A percentile compares a stretch with the other conserved stretches of the same genome.
Evolutionary conservation across 163 green algal genomes (phyloP).

Genomic region (Scenedesmus sp.): DNA sequence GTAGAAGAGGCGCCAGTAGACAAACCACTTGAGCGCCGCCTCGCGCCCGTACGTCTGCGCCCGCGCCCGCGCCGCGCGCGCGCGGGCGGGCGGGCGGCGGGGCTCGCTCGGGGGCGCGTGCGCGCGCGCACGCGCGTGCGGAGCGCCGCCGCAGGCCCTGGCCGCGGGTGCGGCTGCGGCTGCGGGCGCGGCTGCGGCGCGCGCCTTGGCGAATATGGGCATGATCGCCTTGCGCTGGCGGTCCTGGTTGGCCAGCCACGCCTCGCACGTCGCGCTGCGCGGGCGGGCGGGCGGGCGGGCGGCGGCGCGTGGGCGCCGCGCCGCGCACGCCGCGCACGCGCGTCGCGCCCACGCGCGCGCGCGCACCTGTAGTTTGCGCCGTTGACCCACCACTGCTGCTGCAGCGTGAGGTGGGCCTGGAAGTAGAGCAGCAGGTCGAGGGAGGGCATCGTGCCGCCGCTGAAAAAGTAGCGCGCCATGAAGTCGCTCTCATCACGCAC

Average conservation of each 20-base stretch:
- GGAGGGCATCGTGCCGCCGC: conserved; percentile 87
- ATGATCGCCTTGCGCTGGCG: conserved; percentile 55
- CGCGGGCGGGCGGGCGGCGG: too few species aligned
- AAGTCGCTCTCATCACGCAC: conserved; percentile 85
- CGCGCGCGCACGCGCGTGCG: too few species aligned
- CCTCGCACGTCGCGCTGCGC: conserved; percentile 79
- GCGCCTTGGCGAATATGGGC: conserved; percentile 64
- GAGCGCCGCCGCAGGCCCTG: too few species aligned
- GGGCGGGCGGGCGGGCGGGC: too few species aligned
- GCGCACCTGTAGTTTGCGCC: conserved; percentile 94
- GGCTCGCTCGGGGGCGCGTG: too few species aligned
- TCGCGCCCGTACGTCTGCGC: conserved; percentile 81
- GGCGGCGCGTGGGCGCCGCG: too few species aligned
- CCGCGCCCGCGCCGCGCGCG: too few species aligned
- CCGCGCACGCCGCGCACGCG: too few species aligned
- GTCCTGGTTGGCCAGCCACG: conserved; percentile 83
- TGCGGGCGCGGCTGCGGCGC: background rate
- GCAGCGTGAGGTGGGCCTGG: conserved; percentile 70
- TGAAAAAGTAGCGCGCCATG: conserved; percentile 97
- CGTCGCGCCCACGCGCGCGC: too few species aligned
- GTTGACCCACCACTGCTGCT: conserved; percentile 86
- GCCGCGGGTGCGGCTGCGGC: too few species aligned
- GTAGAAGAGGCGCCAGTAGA: conserved; percentile 96
- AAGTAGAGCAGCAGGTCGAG: conserved; percentile 90
- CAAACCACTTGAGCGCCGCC: conserved; percentile 78